Evolutionary conservation across 1,284 basidiomycete genomes (phyloP).

Genomic region (Ceratobasidium sp.): DNA sequence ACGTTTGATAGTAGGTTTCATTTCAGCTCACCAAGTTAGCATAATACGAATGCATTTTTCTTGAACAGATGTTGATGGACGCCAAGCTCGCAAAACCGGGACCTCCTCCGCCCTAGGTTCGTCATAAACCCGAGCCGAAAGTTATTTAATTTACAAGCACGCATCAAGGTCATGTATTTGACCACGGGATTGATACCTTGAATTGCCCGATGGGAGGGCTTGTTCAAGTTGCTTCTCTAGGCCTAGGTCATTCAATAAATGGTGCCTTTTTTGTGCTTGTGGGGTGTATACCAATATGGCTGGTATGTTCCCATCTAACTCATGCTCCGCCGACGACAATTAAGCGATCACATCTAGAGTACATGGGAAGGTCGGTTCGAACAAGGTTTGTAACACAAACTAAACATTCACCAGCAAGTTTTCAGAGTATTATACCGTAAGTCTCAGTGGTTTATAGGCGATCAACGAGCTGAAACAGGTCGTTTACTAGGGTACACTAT

Average conservation of each 20-base stretch:
- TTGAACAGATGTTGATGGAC: slow-evolving; percentile 51
- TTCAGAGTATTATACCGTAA: slow-evolving; percentile 51
- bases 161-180: slow-evolving; percentile 51
- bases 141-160: not conserved
- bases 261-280: slow-evolving; percentile 49
- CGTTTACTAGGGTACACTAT: slow-evolving; percentile 47
- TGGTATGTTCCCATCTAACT: slow-evolving; percentile 46
- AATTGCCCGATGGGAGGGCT: slow-evolving; percentile 51
- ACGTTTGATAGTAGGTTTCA: slow-evolving; percentile 52
- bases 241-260: slow-evolving; percentile 49
- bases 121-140: not conserved
- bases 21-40: not conserved
- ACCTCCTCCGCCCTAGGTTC: slow-evolving; percentile 52
- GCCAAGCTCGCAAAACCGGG: slow-evolving; percentile 51
- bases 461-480: not conserved
- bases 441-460: not conserved
- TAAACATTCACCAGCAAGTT: not conserved
- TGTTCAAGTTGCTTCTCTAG: slow-evolving; percentile 50
- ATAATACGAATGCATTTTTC: not conserved
- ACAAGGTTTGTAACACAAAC: not conserved
- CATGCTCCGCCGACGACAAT: not conserved
- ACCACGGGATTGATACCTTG: slow-evolving; percentile 52
- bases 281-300: slow-evolving; percentile 51
- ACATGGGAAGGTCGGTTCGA: slow-evolving; percentile 51
- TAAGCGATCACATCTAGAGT: slow-evolving; percentile 45